These are phyloP conservation scores for Pleurostoma richardsiae DNA, from an alignment of 2,329 filamentous ascomycete species.

Conservation along the genomic window DNA sequence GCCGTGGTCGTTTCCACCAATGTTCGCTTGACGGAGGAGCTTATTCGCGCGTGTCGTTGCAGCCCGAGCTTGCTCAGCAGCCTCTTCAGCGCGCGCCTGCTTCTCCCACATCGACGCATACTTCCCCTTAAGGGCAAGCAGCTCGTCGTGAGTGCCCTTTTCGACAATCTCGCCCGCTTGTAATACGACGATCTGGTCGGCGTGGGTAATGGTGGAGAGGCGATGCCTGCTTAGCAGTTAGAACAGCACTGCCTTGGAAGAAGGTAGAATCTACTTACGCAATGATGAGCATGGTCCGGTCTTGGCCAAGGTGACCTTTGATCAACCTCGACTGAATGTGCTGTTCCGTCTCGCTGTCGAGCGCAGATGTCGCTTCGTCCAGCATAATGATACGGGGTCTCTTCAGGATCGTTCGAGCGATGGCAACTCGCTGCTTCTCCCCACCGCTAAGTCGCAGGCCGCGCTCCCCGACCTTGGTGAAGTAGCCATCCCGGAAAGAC, in stretches of 20 bases:
- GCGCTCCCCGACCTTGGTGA: constrained; percentile 47
- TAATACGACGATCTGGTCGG: constrained; percentile 78
- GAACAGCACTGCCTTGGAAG: neutral
- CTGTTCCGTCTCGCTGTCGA: constrained; percentile 57
- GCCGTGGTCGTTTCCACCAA: constrained; percentile 29
- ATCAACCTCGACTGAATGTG: constrained; percentile 64
- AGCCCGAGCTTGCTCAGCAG: constrained; percentile 52
- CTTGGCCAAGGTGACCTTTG: constrained; percentile 61
- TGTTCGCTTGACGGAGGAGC: constrained; percentile 44
- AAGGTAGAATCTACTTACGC: constrained; percentile 52
- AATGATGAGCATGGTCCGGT: constrained; percentile 91
- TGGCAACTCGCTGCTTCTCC: constrained; percentile 55
- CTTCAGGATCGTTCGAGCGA: constrained; percentile 62
- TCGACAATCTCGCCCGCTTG: constrained; percentile 74
- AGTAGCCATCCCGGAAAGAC: constrained; percentile 46
- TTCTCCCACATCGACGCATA: constrained; percentile 88
- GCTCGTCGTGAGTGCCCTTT: constrained; percentile 71
- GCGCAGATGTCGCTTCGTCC: constrained; percentile 67
- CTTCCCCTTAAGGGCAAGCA: constrained; percentile 64
- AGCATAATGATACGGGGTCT: constrained; percentile 65
- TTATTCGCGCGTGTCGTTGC: constrained; percentile 36
- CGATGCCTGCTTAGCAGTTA: constrained; percentile 53
- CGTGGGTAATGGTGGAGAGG: constrained; percentile 78
- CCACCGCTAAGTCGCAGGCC: constrained; percentile 53
- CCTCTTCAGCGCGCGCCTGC: constrained; percentile 74